Conservation (phyloP, 768 basidiomycete genomes). For the Tylopilus sp. region DNA sequence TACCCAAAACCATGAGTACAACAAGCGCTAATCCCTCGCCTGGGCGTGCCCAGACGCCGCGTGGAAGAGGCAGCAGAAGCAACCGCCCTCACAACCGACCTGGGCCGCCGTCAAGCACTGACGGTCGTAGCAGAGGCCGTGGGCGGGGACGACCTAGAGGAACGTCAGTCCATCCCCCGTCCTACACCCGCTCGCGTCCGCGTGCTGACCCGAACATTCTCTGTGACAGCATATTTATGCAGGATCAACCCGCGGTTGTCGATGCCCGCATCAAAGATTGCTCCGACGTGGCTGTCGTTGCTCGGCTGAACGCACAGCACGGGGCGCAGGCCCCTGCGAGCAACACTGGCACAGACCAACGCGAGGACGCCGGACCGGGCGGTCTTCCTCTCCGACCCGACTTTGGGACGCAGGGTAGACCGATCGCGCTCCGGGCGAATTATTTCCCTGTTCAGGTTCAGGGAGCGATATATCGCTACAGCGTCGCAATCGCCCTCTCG, state of each 20-base stretch:
- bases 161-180: slow-evolving; percentile 11
- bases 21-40: neutral
- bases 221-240: slow-evolving; percentile 34
- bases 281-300: slow-evolving; percentile 38
- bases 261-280: slow-evolving; percentile 48
- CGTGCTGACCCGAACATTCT: no score
- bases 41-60: slow-evolving; percentile 7
- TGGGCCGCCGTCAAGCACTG: neutral
- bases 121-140: neutral
- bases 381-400: slow-evolving; percentile 44
- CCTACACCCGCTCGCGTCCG: neutral
- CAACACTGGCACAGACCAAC: neutral
- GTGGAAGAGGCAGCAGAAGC: neutral
- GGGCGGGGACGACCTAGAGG: slow-evolving; percentile 11
- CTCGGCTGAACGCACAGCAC: slow-evolving; percentile 17
- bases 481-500: slow-evolving; percentile 27
- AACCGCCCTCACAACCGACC: slow-evolving; percentile 18
- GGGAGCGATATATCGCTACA: slow-evolving; percentile 40
- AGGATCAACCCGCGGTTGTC: slow-evolving; percentile 40
- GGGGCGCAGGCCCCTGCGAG: slow-evolving; percentile 1
- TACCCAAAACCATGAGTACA: slow-evolving; percentile 2
- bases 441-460: slow-evolving; percentile 44
- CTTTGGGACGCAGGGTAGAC: slow-evolving; percentile 39
- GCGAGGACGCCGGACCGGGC: neutral
- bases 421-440: slow-evolving; percentile 45